A percentile compares a stretch with the other conserved stretches of the same genome.
Evolutionary conservation across 2,329 filamentous ascomycete genomes (phyloP).

Genomic region (Escovopsis sp.): DNA sequence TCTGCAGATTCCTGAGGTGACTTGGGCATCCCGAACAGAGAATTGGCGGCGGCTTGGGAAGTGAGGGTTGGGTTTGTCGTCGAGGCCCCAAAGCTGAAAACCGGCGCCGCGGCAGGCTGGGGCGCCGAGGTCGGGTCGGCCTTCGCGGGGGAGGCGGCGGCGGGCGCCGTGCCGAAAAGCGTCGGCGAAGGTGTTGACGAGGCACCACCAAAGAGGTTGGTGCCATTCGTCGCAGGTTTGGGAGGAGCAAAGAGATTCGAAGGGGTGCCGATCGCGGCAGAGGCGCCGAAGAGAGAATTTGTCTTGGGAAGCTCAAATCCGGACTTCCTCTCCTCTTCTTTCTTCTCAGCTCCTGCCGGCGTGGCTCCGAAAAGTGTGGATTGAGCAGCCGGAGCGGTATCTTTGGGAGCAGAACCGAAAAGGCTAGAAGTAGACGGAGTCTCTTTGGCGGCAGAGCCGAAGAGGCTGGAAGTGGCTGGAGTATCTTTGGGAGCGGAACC

Average conservation of each 20-base stretch:
- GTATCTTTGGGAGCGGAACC: constrained; percentile 20
- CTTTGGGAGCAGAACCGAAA: constrained; percentile 15
- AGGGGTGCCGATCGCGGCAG: not conserved
- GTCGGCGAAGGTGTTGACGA: constrained; percentile 2
- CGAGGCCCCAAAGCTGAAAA: constrained; percentile 20
- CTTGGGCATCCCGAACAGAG: constrained; percentile 24
- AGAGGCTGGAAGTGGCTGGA: constrained; percentile 19
- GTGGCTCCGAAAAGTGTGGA: constrained; percentile 22
- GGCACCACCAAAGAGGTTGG: constrained; percentile 6
- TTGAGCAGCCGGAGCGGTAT: constrained; percentile 10
- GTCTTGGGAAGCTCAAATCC: constrained; percentile 9
- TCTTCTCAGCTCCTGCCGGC: constrained; percentile 15
- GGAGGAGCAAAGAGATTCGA: constrained; percentile 7
- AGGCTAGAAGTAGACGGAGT: constrained; percentile 11
- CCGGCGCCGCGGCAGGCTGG: constrained; percentile 12
- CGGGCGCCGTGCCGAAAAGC: constrained; percentile 17
- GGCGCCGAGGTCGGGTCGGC: constrained; percentile 10
- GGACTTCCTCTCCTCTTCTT: constrained; percentile 14
- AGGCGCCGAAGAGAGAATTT: constrained; percentile 5
- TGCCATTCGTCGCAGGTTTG: constrained; percentile 2
- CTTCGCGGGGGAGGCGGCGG: constrained; percentile 4
- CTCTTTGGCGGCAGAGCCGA: constrained; percentile 21
- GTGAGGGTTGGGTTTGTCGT: constrained; percentile 16
- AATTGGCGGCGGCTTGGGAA: constrained; percentile 17
- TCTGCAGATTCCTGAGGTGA: constrained; percentile 16